Conservation (phyloP, 1,284 basidiomycete genomes). For the Naganishia liquefaciens region DNA sequence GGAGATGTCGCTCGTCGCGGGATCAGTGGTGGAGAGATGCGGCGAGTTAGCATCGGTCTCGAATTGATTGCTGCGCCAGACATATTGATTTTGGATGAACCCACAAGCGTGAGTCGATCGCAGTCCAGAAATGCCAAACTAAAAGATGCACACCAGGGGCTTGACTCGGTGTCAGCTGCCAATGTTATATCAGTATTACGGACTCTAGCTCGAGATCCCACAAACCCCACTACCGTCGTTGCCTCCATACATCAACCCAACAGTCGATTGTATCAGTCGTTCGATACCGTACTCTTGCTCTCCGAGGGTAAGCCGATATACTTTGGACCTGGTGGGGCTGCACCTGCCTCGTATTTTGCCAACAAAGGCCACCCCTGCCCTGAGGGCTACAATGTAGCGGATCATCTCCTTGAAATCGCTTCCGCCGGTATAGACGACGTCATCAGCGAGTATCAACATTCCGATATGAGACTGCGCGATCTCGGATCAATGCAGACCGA, state of each 20-base stretch:
- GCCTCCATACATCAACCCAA: constrained; percentile 83
- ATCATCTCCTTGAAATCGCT: constrained; percentile 82
- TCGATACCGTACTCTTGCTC: constrained; percentile 76
- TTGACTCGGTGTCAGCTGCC: constrained; percentile 83
- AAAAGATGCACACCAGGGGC: constrained; percentile 55
- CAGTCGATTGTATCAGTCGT: constrained; percentile 78
- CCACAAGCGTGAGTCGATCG: constrained; percentile 54
- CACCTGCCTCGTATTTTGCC: constrained; percentile 67
- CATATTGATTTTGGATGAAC: constrained; percentile 66
- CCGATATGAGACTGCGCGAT: not conserved
- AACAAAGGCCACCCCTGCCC: constrained; percentile 58
- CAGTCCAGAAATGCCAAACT: not conserved
- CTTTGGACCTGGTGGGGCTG: constrained; percentile 69
- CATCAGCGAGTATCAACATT: constrained; percentile 6
- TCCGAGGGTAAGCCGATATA: constrained; percentile 77
- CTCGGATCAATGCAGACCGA: constrained; percentile 4
- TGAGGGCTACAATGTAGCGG: constrained; percentile 82
- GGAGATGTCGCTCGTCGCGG: constrained; percentile 66
- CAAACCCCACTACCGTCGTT: constrained; percentile 73
- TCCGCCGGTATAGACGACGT: not conserved
- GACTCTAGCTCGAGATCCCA: constrained; percentile 67
- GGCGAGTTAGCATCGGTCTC: constrained; percentile 70
- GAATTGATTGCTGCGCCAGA: constrained; percentile 66
- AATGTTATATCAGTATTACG: constrained; percentile 74
- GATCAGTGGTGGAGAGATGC: constrained; percentile 68